Evolutionary conservation across 768 basidiomycete species (phyloP).

Genomic region (Mycena latifolia): DNA sequence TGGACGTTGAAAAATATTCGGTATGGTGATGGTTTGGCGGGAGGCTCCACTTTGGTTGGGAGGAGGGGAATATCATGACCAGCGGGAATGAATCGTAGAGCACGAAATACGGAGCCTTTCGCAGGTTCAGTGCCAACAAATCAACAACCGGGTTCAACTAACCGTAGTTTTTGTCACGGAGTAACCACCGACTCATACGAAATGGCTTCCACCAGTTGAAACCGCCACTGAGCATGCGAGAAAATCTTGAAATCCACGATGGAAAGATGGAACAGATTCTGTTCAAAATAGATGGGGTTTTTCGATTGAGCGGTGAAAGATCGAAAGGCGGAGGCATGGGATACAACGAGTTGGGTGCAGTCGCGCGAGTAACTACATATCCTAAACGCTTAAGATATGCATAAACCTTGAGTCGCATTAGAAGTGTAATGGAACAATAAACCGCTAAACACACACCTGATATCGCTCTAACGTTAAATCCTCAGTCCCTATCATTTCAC

Average conservation of each 20-base stretch:
- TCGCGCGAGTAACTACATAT: conserved; percentile 87
- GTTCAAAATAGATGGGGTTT: conserved; percentile 45
- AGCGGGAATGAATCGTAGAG: conserved; percentile 79
- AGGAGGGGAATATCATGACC: conserved; percentile 68
- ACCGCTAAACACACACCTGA: conserved; percentile 68
- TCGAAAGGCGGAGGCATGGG: conserved; percentile 57
- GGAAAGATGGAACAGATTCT: conserved; percentile 51
- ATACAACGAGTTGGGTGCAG: conserved; percentile 68
- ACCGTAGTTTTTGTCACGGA: conserved; percentile 67
- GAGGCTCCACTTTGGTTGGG: conserved; percentile 40
- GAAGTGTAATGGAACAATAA: conserved; percentile 7
- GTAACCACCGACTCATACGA: conserved; percentile 59
- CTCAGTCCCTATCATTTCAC: conserved; percentile 85
- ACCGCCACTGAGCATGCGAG: conserved; percentile 44
- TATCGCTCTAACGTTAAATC: conserved; percentile 87
- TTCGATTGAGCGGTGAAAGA: conserved; percentile 28
- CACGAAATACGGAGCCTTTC: conserved; percentile 75
- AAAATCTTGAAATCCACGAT: conserved; percentile 46
- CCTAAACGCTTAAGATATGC: conserved; percentile 93
- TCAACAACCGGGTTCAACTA: conserved; percentile 34
- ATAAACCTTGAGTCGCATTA: conserved; percentile 74
- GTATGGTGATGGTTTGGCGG: conserved; percentile 66
- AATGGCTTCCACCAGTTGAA: conserved; percentile 79
- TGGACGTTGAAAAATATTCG: conserved; percentile 91
- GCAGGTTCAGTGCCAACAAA: background rate